Evolutionary conservation across 306 rosid species (phyloP).

Genomic region (Sphenostylis stenocarpa): DNA sequence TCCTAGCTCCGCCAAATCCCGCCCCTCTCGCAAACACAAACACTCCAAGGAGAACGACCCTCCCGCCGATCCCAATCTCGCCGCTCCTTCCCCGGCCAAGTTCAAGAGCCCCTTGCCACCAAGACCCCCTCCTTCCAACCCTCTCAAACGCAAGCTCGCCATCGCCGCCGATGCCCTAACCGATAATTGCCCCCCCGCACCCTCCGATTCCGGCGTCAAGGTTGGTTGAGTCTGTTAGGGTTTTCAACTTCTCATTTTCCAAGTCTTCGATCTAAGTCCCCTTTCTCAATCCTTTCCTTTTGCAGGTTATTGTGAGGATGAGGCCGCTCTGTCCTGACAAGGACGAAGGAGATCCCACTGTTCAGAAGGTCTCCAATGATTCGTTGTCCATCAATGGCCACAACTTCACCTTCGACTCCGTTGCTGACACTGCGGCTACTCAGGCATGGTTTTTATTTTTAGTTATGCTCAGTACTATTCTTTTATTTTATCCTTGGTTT

Average conservation of each 20-base stretch:
- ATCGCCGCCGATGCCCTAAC: conserved; percentile 38
- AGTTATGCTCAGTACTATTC: not conserved
- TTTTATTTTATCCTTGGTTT: not conserved
- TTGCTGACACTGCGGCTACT: conserved; percentile 75
- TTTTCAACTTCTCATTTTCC: not conserved
- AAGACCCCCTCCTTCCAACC: conserved; percentile 80
- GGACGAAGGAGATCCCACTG: conserved; percentile 79
- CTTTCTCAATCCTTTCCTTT: not conserved
- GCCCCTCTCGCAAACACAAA: conserved; percentile 59
- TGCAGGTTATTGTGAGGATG: conserved; percentile 89
- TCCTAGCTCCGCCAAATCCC: conserved; percentile 41
- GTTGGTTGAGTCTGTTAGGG: conserved; percentile 30
- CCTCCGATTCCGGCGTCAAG: conserved; percentile 92
- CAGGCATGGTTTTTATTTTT: conserved; percentile 62
- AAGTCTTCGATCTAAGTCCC: not conserved
- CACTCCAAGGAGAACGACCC: conserved; percentile 79
- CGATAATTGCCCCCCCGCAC: conserved; percentile 50
- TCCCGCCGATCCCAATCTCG: conserved; percentile 61
- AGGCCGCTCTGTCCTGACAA: conserved; percentile 64
- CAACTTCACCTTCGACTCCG: conserved; percentile 90
- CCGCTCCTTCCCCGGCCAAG: conserved; percentile 57
- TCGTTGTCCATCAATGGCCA: conserved; percentile 79
- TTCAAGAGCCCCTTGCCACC: conserved; percentile 83
- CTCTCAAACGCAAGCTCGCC: conserved; percentile 88
- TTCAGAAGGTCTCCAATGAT: conserved; percentile 70